phyloP scores from a whole-genome alignment of 805 yeast genomes.

The Saccharomycopsis sp. region DNA sequence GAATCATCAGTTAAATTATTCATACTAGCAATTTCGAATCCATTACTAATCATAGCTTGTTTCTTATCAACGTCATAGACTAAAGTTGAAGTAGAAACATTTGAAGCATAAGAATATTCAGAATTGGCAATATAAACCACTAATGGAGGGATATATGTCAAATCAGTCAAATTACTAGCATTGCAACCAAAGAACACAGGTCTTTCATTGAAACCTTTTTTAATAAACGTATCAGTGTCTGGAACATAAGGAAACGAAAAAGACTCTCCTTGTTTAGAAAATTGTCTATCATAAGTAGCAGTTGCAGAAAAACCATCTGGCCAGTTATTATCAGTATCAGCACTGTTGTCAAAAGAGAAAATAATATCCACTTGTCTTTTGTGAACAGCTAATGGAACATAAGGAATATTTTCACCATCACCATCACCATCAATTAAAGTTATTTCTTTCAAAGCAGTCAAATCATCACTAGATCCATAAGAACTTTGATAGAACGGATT shows the following conservation, averaged over 20 bases:
- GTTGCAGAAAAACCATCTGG: slow-evolving; percentile 15
- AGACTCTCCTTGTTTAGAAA: slow-evolving; percentile 35
- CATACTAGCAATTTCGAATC: slow-evolving; percentile 59
- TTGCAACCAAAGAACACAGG: slow-evolving; percentile 85
- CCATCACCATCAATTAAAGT: slow-evolving; percentile 54
- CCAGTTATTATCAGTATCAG: slow-evolving; percentile 26
- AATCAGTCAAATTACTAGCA: slow-evolving; percentile 45
- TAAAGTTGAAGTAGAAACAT: slow-evolving; percentile 63
- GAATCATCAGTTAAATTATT: slow-evolving; percentile 56
- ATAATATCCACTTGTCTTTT: slow-evolving; percentile 43
- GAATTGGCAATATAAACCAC: slow-evolving; percentile 67
- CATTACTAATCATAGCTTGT: slow-evolving; percentile 53
- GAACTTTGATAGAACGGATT: slow-evolving; percentile 20
- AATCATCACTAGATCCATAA: slow-evolving; percentile 26
- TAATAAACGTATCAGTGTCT: slow-evolving; percentile 41
- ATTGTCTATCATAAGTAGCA: slow-evolving; percentile 16
- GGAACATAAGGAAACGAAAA: slow-evolving; percentile 77
- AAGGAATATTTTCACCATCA: slow-evolving; percentile 46
- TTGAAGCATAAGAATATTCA: slow-evolving; percentile 53
- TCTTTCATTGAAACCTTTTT: slow-evolving; percentile 47
- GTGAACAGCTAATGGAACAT: slow-evolving; percentile 43
- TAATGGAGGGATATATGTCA: slow-evolving; percentile 48
- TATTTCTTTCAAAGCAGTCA: slow-evolving; percentile 3
- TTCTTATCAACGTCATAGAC: slow-evolving; percentile 48
- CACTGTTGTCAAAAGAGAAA: slow-evolving; percentile 45